These are phyloP conservation scores for Helicostylum pulchrum DNA, from an alignment of 192 early-diverging fungal species.

Conservation along the genomic window DNA sequence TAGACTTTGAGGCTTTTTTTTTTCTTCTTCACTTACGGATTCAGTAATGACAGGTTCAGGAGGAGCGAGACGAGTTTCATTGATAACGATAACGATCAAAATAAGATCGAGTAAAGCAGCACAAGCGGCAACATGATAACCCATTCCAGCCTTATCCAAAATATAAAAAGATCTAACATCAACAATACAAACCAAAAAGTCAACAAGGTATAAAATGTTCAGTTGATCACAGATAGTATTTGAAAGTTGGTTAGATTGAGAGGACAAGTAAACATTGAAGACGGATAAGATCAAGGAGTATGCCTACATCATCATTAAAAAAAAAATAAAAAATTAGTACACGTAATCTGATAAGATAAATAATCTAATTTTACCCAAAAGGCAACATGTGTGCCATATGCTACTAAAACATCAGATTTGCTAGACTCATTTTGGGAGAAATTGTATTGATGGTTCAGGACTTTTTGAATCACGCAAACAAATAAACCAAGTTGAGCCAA, in stretches of 20 bases:
- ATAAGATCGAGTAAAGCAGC: constrained; percentile 12
- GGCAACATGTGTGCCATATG: background rate
- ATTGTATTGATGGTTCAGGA: constrained; percentile 16
- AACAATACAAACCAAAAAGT: constrained; percentile 19
- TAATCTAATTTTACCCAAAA: constrained; percentile 23
- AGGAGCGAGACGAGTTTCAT: constrained; percentile 29
- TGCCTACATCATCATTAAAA: constrained; percentile 3
- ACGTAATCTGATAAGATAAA: background rate
- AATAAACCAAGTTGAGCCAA: constrained; percentile 5
- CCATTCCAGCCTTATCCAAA: constrained; percentile 4
- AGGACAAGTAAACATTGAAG: constrained; percentile 8
- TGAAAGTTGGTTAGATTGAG: constrained; percentile 2
- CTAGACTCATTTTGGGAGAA: constrained; percentile 12
- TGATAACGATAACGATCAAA: constrained; percentile 21
- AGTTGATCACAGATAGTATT: constrained; percentile 24
- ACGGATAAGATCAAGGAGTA: constrained; percentile 36
- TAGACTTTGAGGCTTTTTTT: background rate
- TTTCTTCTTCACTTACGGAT: constrained; percentile 14
- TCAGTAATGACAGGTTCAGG: constrained; percentile 16
- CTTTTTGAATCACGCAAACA: background rate
- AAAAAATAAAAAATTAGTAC: constrained; percentile 14
- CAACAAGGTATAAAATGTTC: constrained; percentile 25
- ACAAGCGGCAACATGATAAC: constrained; percentile 22
- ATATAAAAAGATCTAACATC: constrained; percentile 34
- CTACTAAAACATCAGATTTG: constrained; percentile 10